A percentile compares a stretch with the other conserved stretches of the same genome.
phyloP scores from a whole-genome alignment of 1,139 yeast species.

The Tardiomyces blankii region DNA sequence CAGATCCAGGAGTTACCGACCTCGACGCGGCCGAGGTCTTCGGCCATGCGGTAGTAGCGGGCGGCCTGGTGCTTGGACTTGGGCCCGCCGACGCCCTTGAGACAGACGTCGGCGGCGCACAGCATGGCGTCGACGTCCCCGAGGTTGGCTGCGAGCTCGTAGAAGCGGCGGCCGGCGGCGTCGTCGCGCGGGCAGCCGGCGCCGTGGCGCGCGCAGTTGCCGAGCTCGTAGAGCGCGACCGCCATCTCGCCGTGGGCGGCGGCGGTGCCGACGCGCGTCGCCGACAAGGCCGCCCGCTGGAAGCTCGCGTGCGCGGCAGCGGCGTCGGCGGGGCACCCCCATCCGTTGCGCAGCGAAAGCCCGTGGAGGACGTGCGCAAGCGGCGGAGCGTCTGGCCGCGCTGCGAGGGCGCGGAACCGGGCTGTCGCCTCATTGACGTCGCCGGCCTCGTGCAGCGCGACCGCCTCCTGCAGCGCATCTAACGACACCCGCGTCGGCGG shows the following conservation, averaged over 20 bases:
- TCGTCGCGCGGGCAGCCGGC: constrained; percentile 25
- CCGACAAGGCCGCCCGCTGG: constrained; percentile 17
- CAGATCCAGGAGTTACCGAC: constrained; percentile 29
- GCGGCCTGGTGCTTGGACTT: constrained; percentile 24
- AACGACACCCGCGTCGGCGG: background rate
- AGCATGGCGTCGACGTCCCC: constrained; percentile 28
- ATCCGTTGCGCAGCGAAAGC: constrained; percentile 25
- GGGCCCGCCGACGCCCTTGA: constrained; percentile 22
- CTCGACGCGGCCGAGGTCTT: constrained; percentile 18
- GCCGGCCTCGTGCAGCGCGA: constrained; percentile 22
- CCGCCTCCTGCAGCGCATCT: constrained; percentile 17
- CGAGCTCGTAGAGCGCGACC: constrained; percentile 25
- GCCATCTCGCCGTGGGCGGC: constrained; percentile 19
- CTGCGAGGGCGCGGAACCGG: constrained; percentile 16
- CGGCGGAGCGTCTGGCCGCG: constrained; percentile 15
- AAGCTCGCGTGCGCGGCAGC: constrained; percentile 18
- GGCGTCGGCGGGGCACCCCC: constrained; percentile 22
- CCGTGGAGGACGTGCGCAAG: constrained; percentile 25
- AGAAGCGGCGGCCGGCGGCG: constrained; percentile 20
- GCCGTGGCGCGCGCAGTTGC: constrained; percentile 25
- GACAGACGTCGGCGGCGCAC: constrained; percentile 21
- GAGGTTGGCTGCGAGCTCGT: constrained; percentile 24
- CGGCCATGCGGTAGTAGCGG: constrained; percentile 22
- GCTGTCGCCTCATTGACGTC: constrained; percentile 14
- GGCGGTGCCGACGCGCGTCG: constrained; percentile 15